Evolutionary conservation across 768 basidiomycete genomes (phyloP).

Genomic region (Rossbeevera mucosa): DNA sequence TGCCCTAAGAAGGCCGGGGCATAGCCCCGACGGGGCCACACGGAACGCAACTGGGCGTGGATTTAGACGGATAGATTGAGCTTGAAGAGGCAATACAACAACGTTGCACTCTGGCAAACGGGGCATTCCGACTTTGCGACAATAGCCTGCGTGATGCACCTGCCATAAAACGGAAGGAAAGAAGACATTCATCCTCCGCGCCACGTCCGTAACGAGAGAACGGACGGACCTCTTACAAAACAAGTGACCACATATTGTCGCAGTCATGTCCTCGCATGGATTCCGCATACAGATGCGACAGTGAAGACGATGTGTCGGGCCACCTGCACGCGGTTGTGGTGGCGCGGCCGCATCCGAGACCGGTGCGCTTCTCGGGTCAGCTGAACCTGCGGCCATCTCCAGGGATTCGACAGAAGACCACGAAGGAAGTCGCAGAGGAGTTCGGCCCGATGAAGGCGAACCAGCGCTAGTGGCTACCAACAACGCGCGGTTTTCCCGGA

Average conservation of each 20-base stretch:
- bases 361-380: not conserved
- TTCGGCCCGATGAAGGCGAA: constrained; percentile 19
- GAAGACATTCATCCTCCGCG: not conserved
- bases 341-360: not conserved
- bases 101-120: constrained; percentile 44
- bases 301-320: constrained; percentile 31
- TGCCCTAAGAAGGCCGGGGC: not conserved
- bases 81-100: constrained; percentile 53
- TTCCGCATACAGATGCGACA: constrained; percentile 49
- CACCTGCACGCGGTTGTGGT: not conserved
- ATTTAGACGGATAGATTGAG: constrained; percentile 36
- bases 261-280: constrained; percentile 49
- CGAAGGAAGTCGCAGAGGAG: constrained; percentile 20
- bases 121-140: constrained; percentile 47
- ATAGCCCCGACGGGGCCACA: not conserved
- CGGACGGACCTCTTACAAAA: constrained; percentile 52
- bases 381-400: not conserved
- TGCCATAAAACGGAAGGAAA: constrained; percentile 15
- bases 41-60: not conserved
- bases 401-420: constrained; percentile 23
- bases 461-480: constrained; percentile 28
- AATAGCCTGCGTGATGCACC: constrained; percentile 52
- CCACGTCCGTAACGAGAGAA: not conserved
- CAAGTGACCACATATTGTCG: constrained; percentile 59
- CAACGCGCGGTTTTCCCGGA: constrained; percentile 29